phyloP scores from a whole-genome alignment of 371 early-diverging fungal genomes.

The Syncephalastrum racemosum region DNA sequence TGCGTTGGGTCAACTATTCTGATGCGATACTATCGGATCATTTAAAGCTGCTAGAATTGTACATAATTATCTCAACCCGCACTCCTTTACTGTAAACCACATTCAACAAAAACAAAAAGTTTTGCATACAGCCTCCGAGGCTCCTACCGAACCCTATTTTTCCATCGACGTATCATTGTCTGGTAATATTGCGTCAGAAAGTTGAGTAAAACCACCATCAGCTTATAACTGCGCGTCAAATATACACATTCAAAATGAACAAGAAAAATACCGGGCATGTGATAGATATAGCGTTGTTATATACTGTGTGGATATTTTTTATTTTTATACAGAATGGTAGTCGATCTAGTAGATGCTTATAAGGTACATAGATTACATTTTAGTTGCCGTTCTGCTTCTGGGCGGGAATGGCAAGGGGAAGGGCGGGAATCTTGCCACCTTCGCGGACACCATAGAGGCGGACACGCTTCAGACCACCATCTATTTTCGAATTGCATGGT shows the following conservation, averaged over 20 bases:
- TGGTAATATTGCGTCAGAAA: too few species aligned
- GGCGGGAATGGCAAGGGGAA: conserved; percentile 25
- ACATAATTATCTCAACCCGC: too few species aligned
- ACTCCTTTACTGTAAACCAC: too few species aligned
- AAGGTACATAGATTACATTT: conserved; percentile 4
- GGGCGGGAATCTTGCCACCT: conserved; percentile 29
- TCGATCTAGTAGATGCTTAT: not conserved
- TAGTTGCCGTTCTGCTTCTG: conserved; percentile 1
- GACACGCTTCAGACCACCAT: conserved; percentile 75
- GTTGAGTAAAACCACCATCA: too few species aligned
- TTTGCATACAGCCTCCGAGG: too few species aligned
- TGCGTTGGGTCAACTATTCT: conserved; percentile 36
- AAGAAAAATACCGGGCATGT: too few species aligned
- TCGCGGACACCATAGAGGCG: conserved; percentile 60
- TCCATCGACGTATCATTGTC: too few species aligned
- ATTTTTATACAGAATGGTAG: conserved; percentile 3
- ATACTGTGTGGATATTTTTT: not conserved
- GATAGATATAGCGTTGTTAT: too few species aligned
- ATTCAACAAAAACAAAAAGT: too few species aligned
- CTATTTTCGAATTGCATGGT: conserved; percentile 15
- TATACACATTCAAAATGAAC: too few species aligned
- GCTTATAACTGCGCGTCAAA: too few species aligned
- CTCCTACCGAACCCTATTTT: too few species aligned
- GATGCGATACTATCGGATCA: conserved; percentile 36
- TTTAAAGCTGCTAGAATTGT: conserved; percentile 12